Base-by-base conservation (phyloP, 352 stramenopile genomes). In the Phytopythium aichiense region DNA sequence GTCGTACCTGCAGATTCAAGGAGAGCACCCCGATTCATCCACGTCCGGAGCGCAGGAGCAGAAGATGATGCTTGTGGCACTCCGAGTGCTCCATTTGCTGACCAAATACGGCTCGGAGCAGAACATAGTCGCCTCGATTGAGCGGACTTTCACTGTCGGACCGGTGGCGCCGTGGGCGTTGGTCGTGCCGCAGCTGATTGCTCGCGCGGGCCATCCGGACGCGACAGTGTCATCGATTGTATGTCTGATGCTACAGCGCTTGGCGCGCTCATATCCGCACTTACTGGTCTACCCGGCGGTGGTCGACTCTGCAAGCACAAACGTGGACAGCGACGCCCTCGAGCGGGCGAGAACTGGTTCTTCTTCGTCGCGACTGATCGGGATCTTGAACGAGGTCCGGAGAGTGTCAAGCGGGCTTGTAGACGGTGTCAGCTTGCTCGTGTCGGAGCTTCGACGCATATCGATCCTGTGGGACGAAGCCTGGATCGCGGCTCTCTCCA, bases 381-480 rank as follows among this genome's bases (percentile, higher is more conserved):
- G 67, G 20, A 67, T 92, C 8, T 66, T 88, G 4, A 37, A 65
- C 5, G 77, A 82, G 52, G 58, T 92, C 23, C 67, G 73, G 23
- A 58, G 58, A 16, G 66, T 73, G 16, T 81, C 75, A 13, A 30
- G 58, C 51, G 65, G 76, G 2, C 66, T 92, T 46, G 71, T 88
- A 2, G 68, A 80, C 35, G 76, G 75, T 15, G 81, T 93, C n/a
- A 67, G 69, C 15, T 55, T 87, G 52, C 60, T 95, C 7, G 71
- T 94, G 43, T 77, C 73, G 1, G 87, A 96, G 60, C 66, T 96
- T 28, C 76, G 85, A 58, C 81, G 87, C 25, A 79, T 96, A 43
- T 85, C 87, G 1, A 72, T 94, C 45, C 59, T 96, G 45, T 96
- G 86, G 86, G 87, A 96, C 48, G 87, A 96, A 69, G 73, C 74